A percentile compares a stretch with the other conserved stretches of the same genome.
Conservation (phyloP, 2,329 filamentous ascomycete genomes). For the Bisporella sp. region DNA sequence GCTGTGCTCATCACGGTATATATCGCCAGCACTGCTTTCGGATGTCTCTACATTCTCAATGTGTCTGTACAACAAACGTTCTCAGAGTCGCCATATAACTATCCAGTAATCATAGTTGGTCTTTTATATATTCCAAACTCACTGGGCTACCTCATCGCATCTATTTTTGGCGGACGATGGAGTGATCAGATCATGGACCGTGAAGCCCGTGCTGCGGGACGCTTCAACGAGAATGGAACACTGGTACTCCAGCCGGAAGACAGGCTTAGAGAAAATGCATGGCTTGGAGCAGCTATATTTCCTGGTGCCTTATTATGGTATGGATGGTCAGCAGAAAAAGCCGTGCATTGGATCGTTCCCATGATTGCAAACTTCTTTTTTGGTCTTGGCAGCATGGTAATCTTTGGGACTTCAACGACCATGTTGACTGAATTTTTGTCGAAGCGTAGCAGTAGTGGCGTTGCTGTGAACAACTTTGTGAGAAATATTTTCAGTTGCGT, state of each 20-base stretch:
- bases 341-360: conserved; percentile 56
- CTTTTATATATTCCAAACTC: conserved; percentile 72
- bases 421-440: conserved; percentile 85
- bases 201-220: conserved; percentile 61
- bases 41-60: conserved; percentile 69
- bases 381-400: conserved; percentile 68
- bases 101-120: conserved; percentile 61
- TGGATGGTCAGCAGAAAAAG: conserved; percentile 63
- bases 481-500: conserved; percentile 72
- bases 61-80: conserved; percentile 70
- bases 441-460: conserved; percentile 59
- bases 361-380: conserved; percentile 66
- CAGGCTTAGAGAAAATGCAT: conserved; percentile 76
- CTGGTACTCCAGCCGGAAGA: conserved; percentile 70
- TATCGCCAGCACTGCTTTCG: conserved; percentile 69
- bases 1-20: conserved; percentile 68
- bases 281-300: conserved; percentile 64
- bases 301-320: conserved; percentile 67
- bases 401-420: conserved; percentile 47
- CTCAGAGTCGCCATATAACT: conserved; percentile 59
- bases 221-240: conserved; percentile 60
- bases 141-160: conserved; percentile 63
- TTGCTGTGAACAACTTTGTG: conserved; percentile 76
- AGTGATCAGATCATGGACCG: conserved; percentile 75
- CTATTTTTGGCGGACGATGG: conserved; percentile 67